A percentile compares a stretch with the other conserved stretches of the same genome.
phyloP scores from a whole-genome alignment of 306 rosid genomes.

The cucumber (Cucumis sativus) region Cucumber_9930_V3 NC_026661.2:21869001-21869500 shows the following conservation, averaged over 20 bases:
- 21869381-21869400: conserved; percentile 51
- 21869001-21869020: conserved; percentile 67
- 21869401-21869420: conserved; percentile 41
- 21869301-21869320: conserved; percentile 22
- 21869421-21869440: conserved; percentile 29
- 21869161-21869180: conserved; percentile 29
- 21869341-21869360: conserved; percentile 21
- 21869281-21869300: conserved; percentile 28
- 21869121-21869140: conserved; percentile 36
- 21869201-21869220: conserved; percentile 31
- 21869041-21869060: conserved; percentile 22
- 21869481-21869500: conserved; percentile 32
- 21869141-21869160: conserved; percentile 50
- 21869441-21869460: conserved; percentile 29
- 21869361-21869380: conserved; percentile 35
- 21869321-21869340: conserved; percentile 36
- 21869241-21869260: conserved; percentile 34
- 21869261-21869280: conserved; percentile 29
- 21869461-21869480: conserved; percentile 35
- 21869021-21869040: conserved; percentile 36
- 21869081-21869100: conserved; percentile 43
- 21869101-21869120: conserved; percentile 40
- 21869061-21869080: conserved; percentile 31
- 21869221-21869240: conserved; percentile 30
- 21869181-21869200: conserved; percentile 33